These are phyloP conservation scores for Ceratobasidium sp. DNA, from an alignment of 1,284 basidiomycete species.

Conservation along the genomic window DNA sequence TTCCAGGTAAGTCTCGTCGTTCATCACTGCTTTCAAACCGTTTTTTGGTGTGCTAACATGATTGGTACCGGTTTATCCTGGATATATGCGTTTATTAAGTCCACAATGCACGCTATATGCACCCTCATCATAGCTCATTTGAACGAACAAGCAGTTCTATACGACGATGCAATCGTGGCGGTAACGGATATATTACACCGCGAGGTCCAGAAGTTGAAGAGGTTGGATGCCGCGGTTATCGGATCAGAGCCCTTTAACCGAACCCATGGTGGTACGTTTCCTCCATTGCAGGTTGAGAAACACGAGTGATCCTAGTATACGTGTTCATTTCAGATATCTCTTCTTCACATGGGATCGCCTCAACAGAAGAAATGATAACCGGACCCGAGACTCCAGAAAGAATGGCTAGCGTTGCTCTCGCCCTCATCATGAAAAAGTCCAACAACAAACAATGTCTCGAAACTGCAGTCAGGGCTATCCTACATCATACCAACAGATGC, in stretches of 20 bases:
- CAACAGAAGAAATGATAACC: too few species aligned
- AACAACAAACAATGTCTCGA: slow-evolving; percentile 11
- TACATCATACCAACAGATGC: not conserved
- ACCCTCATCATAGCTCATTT: not conserved
- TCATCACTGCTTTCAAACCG: too few species aligned
- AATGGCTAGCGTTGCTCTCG: not conserved
- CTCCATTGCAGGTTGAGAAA: not conserved
- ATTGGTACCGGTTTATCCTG: too few species aligned
- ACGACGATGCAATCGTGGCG: not conserved
- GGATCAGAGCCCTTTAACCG: too few species aligned
- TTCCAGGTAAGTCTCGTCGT: not conserved
- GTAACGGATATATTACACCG: not conserved
- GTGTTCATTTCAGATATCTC: not conserved
- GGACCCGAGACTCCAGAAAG: not conserved
- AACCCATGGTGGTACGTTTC: not conserved
- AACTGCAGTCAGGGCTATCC: not conserved
- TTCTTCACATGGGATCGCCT: too few species aligned
- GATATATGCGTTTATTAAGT: not conserved
- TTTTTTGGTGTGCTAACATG: too few species aligned
- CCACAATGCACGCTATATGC: not conserved
- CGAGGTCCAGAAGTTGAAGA: not conserved
- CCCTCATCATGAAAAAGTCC: not conserved
- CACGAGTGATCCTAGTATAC: not conserved
- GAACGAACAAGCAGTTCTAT: not conserved
- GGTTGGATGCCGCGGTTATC: not conserved